A percentile compares a stretch with the other conserved stretches of the same genome.
These are phyloP conservation scores for Gnetum montanum DNA, from an alignment of 75 land plant genomes.

Conservation along the genomic window DNA sequence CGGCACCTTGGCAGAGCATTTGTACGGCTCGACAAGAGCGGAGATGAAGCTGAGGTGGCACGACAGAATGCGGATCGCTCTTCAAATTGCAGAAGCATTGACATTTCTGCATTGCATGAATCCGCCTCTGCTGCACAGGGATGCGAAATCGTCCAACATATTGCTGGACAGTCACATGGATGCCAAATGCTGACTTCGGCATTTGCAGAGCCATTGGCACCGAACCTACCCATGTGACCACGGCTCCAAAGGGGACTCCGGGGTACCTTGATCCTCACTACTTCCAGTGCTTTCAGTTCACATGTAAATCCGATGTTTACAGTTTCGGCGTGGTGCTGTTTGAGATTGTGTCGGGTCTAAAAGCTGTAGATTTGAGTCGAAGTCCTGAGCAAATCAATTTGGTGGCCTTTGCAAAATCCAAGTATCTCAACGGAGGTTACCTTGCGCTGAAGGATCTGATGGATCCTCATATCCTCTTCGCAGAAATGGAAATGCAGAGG, in stretches of 20 bases:
- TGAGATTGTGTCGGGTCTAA: constrained; percentile 17
- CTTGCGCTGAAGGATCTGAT: constrained; percentile 9
- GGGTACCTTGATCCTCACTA: constrained; percentile 25
- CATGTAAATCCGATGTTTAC: constrained; percentile 25
- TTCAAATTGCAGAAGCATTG: constrained; percentile 21
- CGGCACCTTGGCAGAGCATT: constrained; percentile 25
- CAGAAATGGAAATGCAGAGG: no score
- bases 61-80: constrained; percentile 18
- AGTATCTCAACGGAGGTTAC: not conserved
- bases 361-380: constrained; percentile 10
- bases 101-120: constrained; percentile 19
- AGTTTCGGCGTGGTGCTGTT: constrained; percentile 28
- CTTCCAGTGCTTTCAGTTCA: constrained; percentile 14
- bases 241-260: constrained; percentile 22
- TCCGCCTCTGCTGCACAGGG: constrained; percentile 28
- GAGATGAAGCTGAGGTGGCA: constrained; percentile 9
- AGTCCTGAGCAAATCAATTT: constrained; percentile 1
- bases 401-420: constrained; percentile 2
- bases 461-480: no score
- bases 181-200: constrained; percentile 23
- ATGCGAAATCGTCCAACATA: constrained; percentile 32
- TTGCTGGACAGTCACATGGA: constrained; percentile 18
- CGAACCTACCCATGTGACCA: constrained; percentile 13
- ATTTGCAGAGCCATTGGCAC: constrained; percentile 5
- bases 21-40: constrained; percentile 8